A percentile compares a stretch with the other conserved stretches of the same genome.
Conservation (phyloP, 2,329 filamentous ascomycete genomes). For the Monilinia fructicola region DNA sequence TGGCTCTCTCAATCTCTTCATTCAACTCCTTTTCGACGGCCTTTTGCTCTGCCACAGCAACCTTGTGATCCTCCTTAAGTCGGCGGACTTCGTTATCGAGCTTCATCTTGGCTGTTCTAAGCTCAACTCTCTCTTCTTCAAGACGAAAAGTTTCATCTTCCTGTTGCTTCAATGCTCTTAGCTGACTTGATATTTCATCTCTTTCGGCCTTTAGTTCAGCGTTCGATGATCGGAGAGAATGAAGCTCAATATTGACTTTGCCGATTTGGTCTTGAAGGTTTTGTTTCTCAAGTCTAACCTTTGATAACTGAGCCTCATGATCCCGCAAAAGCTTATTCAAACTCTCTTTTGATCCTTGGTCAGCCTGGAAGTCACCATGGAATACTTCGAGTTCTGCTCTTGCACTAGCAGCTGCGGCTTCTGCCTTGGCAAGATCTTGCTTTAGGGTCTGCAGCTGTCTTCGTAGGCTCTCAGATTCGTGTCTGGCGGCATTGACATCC, state of each 20-base stretch:
- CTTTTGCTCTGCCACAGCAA: slow-evolving; percentile 56
- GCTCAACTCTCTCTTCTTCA: slow-evolving; percentile 67
- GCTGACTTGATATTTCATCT: slow-evolving; percentile 63
- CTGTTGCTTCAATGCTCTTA: slow-evolving; percentile 55
- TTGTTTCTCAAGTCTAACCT: slow-evolving; percentile 60
- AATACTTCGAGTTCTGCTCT: slow-evolving; percentile 39
- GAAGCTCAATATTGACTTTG: slow-evolving; percentile 59
- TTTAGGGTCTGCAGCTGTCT: slow-evolving; percentile 46
- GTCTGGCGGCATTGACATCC: slow-evolving; percentile 47
- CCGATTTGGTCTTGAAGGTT: slow-evolving; percentile 62
- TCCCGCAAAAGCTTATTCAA: slow-evolving; percentile 59
- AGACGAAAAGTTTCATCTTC: slow-evolving; percentile 60
- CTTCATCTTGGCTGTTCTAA: slow-evolving; percentile 66
- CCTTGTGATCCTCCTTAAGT: slow-evolving; percentile 62
- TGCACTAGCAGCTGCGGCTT: slow-evolving; percentile 35
- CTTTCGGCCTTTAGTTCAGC: slow-evolving; percentile 63
- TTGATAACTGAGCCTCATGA: slow-evolving; percentile 56
- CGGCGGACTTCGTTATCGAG: slow-evolving; percentile 66
- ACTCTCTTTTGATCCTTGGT: slow-evolving; percentile 49
- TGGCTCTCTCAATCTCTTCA: slow-evolving; percentile 64
- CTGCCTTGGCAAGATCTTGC: slow-evolving; percentile 39
- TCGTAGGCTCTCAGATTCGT: slow-evolving; percentile 45
- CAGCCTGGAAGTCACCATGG: slow-evolving; percentile 36
- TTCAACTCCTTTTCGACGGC: slow-evolving; percentile 63
- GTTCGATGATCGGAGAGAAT: slow-evolving; percentile 55